Conservation (phyloP, 2,329 filamentous ascomycete species). For the Hypomyces perniciosus region DNA sequence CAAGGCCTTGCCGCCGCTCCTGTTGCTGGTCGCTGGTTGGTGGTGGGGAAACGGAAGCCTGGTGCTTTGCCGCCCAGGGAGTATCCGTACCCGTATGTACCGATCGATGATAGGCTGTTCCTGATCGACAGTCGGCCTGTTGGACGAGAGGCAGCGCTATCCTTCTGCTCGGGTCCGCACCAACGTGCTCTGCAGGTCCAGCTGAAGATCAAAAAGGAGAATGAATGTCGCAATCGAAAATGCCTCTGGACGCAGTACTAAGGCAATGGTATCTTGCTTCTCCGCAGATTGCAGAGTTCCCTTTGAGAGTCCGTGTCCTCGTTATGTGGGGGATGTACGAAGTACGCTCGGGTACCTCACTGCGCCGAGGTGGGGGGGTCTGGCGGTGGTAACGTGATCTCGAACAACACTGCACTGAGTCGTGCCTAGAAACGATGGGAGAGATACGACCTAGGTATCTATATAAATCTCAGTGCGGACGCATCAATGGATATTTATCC, state of each 20-base stretch:
- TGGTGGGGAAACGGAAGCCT: not conserved
- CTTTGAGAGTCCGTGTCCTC: constrained; percentile 2
- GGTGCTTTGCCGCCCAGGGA: not conserved
- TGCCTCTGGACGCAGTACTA: constrained; percentile 3
- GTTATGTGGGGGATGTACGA: constrained; percentile 5
- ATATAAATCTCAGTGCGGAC: too few species aligned
- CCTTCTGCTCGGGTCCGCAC: not conserved
- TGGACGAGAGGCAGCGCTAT: not conserved
- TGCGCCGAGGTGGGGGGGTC: constrained; percentile 10
- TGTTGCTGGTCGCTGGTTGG: not conserved
- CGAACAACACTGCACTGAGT: not conserved
- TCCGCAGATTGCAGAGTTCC: constrained; percentile 9
- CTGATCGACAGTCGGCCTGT: not conserved
- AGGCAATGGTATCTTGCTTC: not conserved
- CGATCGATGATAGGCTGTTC: not conserved
- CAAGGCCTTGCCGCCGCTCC: not conserved
- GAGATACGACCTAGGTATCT: not conserved
- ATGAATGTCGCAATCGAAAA: constrained; percentile 1
- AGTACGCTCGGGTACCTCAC: constrained; percentile 4
- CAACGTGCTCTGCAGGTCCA: not conserved
- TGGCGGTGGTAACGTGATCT: constrained; percentile 13
- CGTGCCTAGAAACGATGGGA: not conserved
- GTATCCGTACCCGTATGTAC: too few species aligned
- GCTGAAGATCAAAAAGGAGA: not conserved
- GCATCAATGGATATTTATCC: not conserved